These are phyloP conservation scores for Discostella stelligera DNA, from an alignment of 352 stramenopile genomes.

Conservation along the genomic window DNA sequence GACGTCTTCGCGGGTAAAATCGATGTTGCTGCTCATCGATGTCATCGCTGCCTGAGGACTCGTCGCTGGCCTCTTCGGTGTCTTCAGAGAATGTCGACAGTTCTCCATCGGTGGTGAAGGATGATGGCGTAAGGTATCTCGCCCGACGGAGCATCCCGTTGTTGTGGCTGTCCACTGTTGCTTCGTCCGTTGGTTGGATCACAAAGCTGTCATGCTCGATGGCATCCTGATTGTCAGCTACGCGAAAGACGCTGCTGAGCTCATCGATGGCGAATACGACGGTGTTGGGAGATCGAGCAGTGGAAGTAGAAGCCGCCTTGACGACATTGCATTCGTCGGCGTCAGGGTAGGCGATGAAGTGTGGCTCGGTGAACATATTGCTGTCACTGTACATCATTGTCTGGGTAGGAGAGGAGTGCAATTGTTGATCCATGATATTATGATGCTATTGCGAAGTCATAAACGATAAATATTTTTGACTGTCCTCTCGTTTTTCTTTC, in stretches of 20 bases:
- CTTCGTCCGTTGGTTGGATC: not conserved
- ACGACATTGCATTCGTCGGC: not conserved
- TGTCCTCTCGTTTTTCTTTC: not conserved
- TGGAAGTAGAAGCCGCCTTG: not conserved
- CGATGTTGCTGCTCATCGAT: not conserved
- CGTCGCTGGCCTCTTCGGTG: conserved; percentile 16
- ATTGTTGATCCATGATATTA: conserved; percentile 10
- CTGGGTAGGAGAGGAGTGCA: conserved; percentile 1
- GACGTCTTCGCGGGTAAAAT: not conserved
- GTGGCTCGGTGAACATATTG: not conserved
- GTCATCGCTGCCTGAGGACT: not conserved
- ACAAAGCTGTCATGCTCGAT: not conserved
- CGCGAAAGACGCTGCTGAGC: conserved; percentile 28
- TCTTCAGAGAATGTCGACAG: conserved; percentile 44
- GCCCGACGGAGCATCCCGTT: not conserved
- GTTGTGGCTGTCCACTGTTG: not conserved
- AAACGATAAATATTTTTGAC: not conserved
- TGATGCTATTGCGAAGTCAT: not conserved
- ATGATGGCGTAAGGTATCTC: conserved; percentile 11
- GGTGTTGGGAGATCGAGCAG: conserved; percentile 23
- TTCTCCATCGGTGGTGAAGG: conserved; percentile 35
- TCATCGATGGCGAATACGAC: conserved; percentile 27
- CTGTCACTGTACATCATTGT: conserved; percentile 8
- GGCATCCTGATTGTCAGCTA: not conserved
- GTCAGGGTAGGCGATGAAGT: not conserved